Conservation (phyloP, 345 rosid genomes). For the Boechera divaricarpa region DNA sequence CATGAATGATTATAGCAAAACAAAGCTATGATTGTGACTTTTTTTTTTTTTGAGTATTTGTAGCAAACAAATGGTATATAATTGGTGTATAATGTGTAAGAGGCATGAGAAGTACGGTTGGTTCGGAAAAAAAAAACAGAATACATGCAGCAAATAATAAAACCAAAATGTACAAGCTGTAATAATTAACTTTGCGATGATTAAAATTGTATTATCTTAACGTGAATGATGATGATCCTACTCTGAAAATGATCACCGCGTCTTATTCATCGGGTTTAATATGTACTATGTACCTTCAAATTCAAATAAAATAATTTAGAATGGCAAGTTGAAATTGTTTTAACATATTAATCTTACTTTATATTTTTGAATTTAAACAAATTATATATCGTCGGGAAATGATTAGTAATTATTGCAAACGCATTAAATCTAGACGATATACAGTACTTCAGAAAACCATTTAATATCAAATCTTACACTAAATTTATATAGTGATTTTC, state of each 20-base stretch:
- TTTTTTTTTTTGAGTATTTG: background rate
- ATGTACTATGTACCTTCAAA: background rate
- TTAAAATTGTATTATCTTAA: background rate
- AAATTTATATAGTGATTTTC: background rate
- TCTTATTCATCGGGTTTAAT: background rate
- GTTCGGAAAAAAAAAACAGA: background rate
- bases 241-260: background rate
- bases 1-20: background rate
- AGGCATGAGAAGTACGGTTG: constrained; percentile 8
- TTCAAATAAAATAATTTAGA: constrained; percentile 5
- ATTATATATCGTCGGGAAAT: constrained; percentile 18
- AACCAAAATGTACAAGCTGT: constrained; percentile 1
- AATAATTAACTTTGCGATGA: background rate
- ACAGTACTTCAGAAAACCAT: background rate
- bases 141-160: background rate
- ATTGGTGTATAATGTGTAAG: background rate
- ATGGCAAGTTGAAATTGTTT: constrained; percentile 24
- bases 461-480: background rate
- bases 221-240: constrained; percentile 29
- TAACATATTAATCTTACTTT: background rate
- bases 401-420: constrained; percentile 32
- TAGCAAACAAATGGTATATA: constrained; percentile 14
- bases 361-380: background rate
- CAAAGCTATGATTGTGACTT: background rate
- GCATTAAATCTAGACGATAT: background rate